Percentiles rank a stretch among this genome's conserved stretches.
Conservation (phyloP, 257 asterid species). For the Nicotiana tabacum region DNA sequence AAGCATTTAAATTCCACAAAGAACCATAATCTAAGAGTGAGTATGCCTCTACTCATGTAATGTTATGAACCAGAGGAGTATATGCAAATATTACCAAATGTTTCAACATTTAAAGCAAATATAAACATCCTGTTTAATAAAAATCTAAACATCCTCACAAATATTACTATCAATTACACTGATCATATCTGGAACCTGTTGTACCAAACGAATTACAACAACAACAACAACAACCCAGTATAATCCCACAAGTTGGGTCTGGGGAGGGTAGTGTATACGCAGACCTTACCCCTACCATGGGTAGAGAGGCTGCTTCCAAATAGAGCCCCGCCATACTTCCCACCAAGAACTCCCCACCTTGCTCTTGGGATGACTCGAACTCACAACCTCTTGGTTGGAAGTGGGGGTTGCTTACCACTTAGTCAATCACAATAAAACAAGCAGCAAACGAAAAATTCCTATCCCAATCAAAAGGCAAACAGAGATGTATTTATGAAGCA, state of each 20-base stretch:
- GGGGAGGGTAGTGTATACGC: too few species aligned
- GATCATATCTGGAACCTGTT: not conserved
- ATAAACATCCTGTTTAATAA: not conserved
- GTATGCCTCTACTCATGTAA: not conserved
- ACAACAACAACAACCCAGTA: too few species aligned
- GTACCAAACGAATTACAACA: not conserved
- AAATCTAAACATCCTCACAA: not conserved
- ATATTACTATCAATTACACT: not conserved
- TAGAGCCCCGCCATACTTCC: too few species aligned
- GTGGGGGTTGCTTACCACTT: too few species aligned
- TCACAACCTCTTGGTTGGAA: too few species aligned
- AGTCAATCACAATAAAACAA: not conserved
- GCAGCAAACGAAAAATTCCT: not conserved
- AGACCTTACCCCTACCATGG: too few species aligned
- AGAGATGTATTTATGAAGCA: not conserved
- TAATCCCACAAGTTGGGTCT: too few species aligned
- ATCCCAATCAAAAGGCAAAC: not conserved
- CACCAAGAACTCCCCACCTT: too few species aligned
- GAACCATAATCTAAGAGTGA: not conserved
- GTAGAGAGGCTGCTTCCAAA: too few species aligned
- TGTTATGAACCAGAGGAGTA: not conserved
- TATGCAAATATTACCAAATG: not conserved
- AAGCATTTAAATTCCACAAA: not conserved
- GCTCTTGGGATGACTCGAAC: too few species aligned
- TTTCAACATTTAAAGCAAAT: not conserved